These are phyloP conservation scores for Rhodotorula paludigena DNA, from an alignment of 768 basidiomycete species.

Conservation along the genomic window DNA sequence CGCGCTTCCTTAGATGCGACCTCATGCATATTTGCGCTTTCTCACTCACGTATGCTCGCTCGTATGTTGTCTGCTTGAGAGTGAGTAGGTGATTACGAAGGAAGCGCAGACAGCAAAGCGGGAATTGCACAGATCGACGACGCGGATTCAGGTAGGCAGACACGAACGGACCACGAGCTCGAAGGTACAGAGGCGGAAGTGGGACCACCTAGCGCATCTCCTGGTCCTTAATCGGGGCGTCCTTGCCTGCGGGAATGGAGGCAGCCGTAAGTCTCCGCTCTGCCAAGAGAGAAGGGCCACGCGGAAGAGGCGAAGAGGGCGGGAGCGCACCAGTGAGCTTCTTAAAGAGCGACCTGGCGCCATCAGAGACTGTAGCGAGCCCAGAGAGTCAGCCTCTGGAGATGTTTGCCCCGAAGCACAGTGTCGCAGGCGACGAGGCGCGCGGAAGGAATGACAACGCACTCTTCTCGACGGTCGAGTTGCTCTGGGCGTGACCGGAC, in stretches of 20 bases:
- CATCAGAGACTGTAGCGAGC: constrained; percentile 15
- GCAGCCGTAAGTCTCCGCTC: too few species aligned
- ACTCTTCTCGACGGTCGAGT: constrained; percentile 32
- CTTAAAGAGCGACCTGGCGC: constrained; percentile 24
- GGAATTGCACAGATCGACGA: too few species aligned
- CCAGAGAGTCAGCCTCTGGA: neutral
- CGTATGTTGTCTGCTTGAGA: too few species aligned
- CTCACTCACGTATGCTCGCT: neutral
- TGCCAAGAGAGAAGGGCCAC: too few species aligned
- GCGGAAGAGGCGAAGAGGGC: too few species aligned
- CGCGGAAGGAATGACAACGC: neutral
- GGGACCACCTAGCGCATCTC: neutral
- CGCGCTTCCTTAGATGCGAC: too few species aligned
- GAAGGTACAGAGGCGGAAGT: neutral
- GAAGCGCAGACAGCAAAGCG: too few species aligned
- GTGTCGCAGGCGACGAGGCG: too few species aligned
- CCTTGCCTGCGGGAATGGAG: constrained; percentile 13
- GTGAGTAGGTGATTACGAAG: too few species aligned
- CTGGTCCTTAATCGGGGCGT: constrained; percentile 31
- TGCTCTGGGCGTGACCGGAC: constrained; percentile 13
- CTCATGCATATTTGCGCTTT: too few species aligned
- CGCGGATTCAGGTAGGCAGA: neutral
- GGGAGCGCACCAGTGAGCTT: constrained; percentile 16
- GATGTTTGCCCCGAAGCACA: neutral
- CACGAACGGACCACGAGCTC: neutral